These are phyloP conservation scores for Torrubiella hemipterigena DNA, from an alignment of 2,329 filamentous ascomycete genomes.

Conservation along the genomic window DNA sequence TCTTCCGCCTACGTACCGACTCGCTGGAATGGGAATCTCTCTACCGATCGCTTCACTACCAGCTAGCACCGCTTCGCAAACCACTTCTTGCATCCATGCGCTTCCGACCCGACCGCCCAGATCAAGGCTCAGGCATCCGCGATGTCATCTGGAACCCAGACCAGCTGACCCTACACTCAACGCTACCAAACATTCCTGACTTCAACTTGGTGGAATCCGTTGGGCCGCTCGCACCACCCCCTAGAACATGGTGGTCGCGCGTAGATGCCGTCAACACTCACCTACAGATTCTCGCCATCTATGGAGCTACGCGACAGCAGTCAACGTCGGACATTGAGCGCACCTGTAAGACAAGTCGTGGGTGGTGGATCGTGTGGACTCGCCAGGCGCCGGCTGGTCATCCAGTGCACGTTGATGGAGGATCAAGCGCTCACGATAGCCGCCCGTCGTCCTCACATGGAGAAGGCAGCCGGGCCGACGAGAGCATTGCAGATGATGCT, in stretches of 20 bases:
- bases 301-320: slow-evolving; percentile 27
- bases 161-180: slow-evolving; percentile 45
- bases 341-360: slow-evolving; percentile 53
- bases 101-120: slow-evolving; percentile 41
- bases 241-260: too few species aligned
- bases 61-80: slow-evolving; percentile 46
- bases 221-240: slow-evolving; percentile 12
- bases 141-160: slow-evolving; percentile 52
- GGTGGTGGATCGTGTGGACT: slow-evolving; percentile 62
- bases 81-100: slow-evolving; percentile 43
- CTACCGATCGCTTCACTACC: slow-evolving; percentile 48
- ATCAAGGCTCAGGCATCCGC: slow-evolving; percentile 35
- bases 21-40: slow-evolving; percentile 42
- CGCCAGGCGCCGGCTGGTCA: slow-evolving; percentile 10
- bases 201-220: slow-evolving; percentile 16
- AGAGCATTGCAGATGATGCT: slow-evolving; percentile 7
- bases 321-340: slow-evolving; percentile 39
- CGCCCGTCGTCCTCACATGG: slow-evolving; percentile 1
- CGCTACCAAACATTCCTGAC: slow-evolving; percentile 54
- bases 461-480: slow-evolving; percentile 3
- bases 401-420: slow-evolving; percentile 6
- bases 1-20: slow-evolving; percentile 50
- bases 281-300: slow-evolving; percentile 48
- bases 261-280: slow-evolving; percentile 54
- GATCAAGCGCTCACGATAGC: neutral